phyloP scores from a whole-genome alignment of 2,329 filamentous ascomycete genomes.

The Xylariaceae sp. region DNA sequence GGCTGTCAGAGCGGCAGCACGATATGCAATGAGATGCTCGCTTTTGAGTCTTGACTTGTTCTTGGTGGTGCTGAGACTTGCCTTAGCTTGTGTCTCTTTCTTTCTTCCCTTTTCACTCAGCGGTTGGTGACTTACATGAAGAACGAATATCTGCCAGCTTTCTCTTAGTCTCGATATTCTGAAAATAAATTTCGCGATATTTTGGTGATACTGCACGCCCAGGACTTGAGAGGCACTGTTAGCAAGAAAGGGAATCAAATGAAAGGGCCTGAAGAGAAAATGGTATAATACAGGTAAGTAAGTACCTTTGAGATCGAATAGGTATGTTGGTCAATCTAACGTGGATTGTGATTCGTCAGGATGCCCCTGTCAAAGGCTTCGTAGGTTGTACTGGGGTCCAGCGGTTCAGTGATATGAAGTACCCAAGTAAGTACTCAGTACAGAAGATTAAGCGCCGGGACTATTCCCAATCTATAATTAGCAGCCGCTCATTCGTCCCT shows the following conservation, averaged over 20 bases:
- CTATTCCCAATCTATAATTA: conserved; percentile 41
- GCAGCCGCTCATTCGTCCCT: conserved; percentile 38
- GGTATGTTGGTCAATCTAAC: not conserved
- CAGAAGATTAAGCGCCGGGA: conserved; percentile 39
- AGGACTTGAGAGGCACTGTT: not conserved
- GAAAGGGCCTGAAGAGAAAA: not conserved
- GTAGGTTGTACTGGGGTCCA: conserved; percentile 2
- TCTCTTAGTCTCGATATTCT: conserved; percentile 7
- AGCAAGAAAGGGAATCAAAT: not conserved
- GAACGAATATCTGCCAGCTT: too few species aligned
- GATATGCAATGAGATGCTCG: conserved; percentile 9
- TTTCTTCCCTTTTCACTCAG: not conserved
- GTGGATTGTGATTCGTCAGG: conserved; percentile 31
- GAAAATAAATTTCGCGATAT: too few species aligned
- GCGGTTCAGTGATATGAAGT: conserved; percentile 13
- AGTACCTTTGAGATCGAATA: not conserved
- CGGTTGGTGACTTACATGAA: conserved; percentile 17
- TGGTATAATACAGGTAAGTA: not conserved
- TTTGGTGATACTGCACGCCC: not conserved
- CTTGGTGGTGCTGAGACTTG: conserved; percentile 11
- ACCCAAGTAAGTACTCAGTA: conserved; percentile 1
- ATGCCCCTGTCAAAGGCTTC: conserved; percentile 14
- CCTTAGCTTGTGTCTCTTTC: conserved; percentile 7
- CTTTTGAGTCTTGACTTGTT: not conserved
- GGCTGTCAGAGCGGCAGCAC: conserved; percentile 33